Percentiles rank a stretch among this genome's conserved stretches.
phyloP scores from a whole-genome alignment of 129 eudicot species.

The Pulicaria dysenterica region DNA sequence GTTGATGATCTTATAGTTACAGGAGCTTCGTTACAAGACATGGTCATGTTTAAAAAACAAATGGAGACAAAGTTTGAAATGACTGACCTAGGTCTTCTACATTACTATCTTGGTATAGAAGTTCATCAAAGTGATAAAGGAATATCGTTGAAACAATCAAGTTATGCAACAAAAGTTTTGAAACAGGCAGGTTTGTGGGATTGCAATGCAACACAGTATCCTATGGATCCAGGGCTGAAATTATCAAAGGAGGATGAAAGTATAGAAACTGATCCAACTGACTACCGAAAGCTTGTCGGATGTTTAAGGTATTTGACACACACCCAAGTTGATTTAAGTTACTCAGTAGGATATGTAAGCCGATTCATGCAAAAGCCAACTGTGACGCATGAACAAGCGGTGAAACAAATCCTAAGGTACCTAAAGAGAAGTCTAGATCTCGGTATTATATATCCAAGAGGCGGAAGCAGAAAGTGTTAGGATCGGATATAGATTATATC shows the following conservation, averaged over 20 bases:
- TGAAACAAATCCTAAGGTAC: slow-evolving; percentile 12
- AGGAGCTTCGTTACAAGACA: neutral
- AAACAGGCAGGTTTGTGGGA: slow-evolving; percentile 8
- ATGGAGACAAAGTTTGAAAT: slow-evolving; percentile 10
- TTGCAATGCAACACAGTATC: neutral
- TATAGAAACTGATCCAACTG: slow-evolving; percentile 2
- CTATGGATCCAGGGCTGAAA: neutral
- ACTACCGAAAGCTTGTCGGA: neutral
- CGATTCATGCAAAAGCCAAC: slow-evolving; percentile 7
- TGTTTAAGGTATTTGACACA: slow-evolving; percentile 7
- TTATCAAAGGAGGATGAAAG: neutral
- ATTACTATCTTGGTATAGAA: slow-evolving; percentile 9
- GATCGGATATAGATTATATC: too few relatives aligned
- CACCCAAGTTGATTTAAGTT: neutral
- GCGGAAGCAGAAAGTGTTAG: too few relatives aligned
- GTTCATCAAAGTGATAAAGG: neutral
- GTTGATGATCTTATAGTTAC: neutral
- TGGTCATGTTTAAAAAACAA: neutral
- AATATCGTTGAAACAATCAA: neutral
- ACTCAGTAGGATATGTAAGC: slow-evolving; percentile 16
- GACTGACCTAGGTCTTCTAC: neutral
- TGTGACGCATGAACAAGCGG: neutral
- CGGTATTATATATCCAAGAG: too few relatives aligned
- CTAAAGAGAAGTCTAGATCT: slow-evolving; percentile 5
- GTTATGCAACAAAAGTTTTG: neutral